Percentiles rank a stretch among this genome's conserved stretches.
phyloP scores from a whole-genome alignment of 2,329 filamentous ascomycete species.

The Coniochaeta prunicola region DNA sequence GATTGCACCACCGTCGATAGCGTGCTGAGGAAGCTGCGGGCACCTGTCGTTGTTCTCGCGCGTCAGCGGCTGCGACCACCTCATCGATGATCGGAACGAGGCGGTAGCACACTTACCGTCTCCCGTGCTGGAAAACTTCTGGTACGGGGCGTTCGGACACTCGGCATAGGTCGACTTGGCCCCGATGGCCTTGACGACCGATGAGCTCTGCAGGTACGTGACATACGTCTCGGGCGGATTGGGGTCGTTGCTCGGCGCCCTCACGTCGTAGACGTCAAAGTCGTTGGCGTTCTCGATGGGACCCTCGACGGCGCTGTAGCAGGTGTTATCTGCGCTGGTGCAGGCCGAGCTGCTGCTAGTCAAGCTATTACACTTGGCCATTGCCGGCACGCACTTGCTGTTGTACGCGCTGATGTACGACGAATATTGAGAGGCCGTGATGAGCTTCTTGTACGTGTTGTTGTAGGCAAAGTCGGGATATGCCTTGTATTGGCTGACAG shows the following conservation, averaged over 20 bases:
- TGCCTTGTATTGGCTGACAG: slow-evolving; percentile 31
- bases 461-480: slow-evolving; percentile 36
- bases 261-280: slow-evolving; percentile 41
- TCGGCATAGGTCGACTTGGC: slow-evolving; percentile 32
- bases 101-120: slow-evolving; percentile 19
- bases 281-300: slow-evolving; percentile 15
- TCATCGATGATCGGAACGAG: no score
- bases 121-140: slow-evolving; percentile 31
- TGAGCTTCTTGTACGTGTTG: slow-evolving; percentile 26
- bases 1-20: slow-evolving; percentile 37
- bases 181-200: slow-evolving; percentile 34
- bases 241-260: slow-evolving; percentile 25
- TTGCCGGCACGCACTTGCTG: slow-evolving; percentile 14
- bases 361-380: slow-evolving; percentile 10
- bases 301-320: slow-evolving; percentile 17
- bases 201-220: slow-evolving; percentile 27
- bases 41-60: slow-evolving; percentile 5
- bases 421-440: slow-evolving; percentile 8
- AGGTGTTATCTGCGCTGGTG: slow-evolving; percentile 15
- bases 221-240: slow-evolving; percentile 32
- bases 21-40: slow-evolving; percentile 34
- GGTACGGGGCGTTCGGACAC: slow-evolving; percentile 27
- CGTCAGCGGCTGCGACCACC: no score
- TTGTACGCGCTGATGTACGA: slow-evolving; percentile 10
- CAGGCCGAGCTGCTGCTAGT: slow-evolving; percentile 23